These are phyloP conservation scores for Breynia disticha DNA, from an alignment of 441 rosid species.

Conservation along the genomic window DNA sequence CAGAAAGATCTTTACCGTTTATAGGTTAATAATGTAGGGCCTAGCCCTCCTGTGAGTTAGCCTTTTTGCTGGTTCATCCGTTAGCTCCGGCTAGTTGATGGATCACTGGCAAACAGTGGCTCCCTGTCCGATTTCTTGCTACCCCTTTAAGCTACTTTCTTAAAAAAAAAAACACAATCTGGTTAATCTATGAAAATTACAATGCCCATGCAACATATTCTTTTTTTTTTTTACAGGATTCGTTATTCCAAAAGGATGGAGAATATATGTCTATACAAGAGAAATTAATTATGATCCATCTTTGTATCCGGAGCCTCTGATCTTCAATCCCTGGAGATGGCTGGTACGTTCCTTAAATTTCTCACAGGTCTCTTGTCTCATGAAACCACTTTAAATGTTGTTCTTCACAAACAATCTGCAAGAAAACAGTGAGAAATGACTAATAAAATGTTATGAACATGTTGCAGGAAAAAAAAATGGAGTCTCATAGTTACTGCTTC, in stretches of 20 bases:
- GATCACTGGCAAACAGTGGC: too few species aligned
- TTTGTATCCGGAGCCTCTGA: slow-evolving; percentile 25
- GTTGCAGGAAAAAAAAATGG: slow-evolving; percentile 23
- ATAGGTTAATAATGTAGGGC: too few species aligned
- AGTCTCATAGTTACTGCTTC: slow-evolving; percentile 22
- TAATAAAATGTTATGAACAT: not conserved
- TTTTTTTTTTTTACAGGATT: slow-evolving; percentile 15
- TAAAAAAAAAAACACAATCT: not conserved
- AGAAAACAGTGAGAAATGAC: not conserved
- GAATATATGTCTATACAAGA: slow-evolving; percentile 34
- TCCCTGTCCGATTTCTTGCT: too few species aligned
- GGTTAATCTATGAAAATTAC: not conserved
- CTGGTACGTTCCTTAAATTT: slow-evolving; percentile 9
- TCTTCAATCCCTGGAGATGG: slow-evolving; percentile 48
- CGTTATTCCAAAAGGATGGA: slow-evolving; percentile 33
- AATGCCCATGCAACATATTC: not conserved
- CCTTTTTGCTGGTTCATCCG: too few species aligned
- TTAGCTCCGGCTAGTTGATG: too few species aligned
- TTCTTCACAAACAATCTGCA: not conserved
- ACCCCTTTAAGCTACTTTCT: too few species aligned
- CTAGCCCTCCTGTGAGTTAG: too few species aligned
- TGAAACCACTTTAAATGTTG: not conserved
- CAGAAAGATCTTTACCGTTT: too few species aligned
- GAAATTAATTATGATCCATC: slow-evolving; percentile 31
- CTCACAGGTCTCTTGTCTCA: not conserved